Evolutionary conservation across 805 yeast species (phyloP), one percentile per base, ranked within the genome.

Genomic region (Starmerella bombicola): DNA sequence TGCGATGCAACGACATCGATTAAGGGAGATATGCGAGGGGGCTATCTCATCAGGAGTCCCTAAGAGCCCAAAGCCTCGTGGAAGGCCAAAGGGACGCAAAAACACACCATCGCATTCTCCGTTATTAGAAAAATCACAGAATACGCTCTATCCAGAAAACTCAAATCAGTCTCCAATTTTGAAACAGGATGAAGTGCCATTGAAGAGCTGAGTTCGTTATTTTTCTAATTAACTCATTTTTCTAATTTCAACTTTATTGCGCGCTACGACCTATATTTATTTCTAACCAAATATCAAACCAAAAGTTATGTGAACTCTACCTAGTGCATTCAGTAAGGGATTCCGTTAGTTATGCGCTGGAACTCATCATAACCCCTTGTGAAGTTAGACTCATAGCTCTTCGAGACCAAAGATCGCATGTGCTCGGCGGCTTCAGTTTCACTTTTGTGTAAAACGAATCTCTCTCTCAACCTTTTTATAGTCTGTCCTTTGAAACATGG

Each of bases 281-380:
- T 9, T 23, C 10, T 24, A 22, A n/a, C n/a, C n/a, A n/a, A n/a
- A n/a, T n/a, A 10, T 17, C 24, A 9, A 22, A 5, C 22, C 16
- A 10, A 2, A 30, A 3, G n/a, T 17, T 7, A 16, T 2, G 20
- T 8, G n/a, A 13, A 30, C n/a, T 8, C 24, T 9, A 35, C 3
- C 10, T n/a, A 5, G 2, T n/a, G 5, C 7, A 3, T 49, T 46
- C 53, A 86, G 56, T 86, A 88, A 15, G 98, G 98, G 59, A 91
- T 91, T 43, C 99, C 99, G 55, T 91, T 91, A 28, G 98, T 91
- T 50, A 91, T 60, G 55, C 93, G 70, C 63, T 91, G 99, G 75
- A 91, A 91, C 64, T 86, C 96, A 58, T 91, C 99, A 61, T 91
- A 91, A 17, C 95, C 97, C 56, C 78, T 81, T 26, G 98, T 91